phyloP scores from a whole-genome alignment of 352 stramenopile genomes.

The Pythium dissotocum region DNA sequence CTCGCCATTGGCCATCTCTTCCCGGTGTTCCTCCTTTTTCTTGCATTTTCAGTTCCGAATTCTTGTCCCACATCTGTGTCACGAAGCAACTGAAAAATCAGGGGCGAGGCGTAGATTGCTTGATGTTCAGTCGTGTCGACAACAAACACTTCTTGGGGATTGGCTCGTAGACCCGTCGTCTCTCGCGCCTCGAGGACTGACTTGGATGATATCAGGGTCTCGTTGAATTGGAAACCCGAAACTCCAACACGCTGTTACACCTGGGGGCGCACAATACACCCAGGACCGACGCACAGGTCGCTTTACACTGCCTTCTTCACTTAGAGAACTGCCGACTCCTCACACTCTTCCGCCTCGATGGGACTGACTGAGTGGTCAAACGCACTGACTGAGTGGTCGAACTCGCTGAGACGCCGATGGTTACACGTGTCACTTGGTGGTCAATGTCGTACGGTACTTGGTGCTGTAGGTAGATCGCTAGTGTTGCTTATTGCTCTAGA shows the following conservation, averaged over 20 bases:
- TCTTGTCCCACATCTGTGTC: neutral
- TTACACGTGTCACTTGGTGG: neutral
- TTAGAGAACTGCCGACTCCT: neutral
- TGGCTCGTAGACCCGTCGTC: neutral
- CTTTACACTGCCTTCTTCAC: neutral
- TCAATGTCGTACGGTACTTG: neutral
- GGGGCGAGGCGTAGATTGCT: neutral
- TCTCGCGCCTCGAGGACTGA: neutral
- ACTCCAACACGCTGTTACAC: neutral
- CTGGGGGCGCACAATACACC: neutral
- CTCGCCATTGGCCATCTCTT: no score
- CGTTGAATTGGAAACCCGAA: neutral
- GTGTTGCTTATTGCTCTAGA: neutral
- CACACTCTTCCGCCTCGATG: no score
- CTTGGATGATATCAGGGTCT: neutral
- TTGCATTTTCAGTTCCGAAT: no score
- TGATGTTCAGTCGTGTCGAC: neutral
- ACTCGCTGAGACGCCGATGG: neutral
- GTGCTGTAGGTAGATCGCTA: neutral
- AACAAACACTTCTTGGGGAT: neutral
- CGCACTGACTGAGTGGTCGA: neutral
- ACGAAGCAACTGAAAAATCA: slow-evolving; percentile 1
- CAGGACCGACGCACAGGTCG: neutral
- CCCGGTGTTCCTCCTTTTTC: no score
- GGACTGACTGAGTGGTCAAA: neutral